Conservation (phyloP, 106 monocot genomes). For the Chionographis japonica region DNA sequence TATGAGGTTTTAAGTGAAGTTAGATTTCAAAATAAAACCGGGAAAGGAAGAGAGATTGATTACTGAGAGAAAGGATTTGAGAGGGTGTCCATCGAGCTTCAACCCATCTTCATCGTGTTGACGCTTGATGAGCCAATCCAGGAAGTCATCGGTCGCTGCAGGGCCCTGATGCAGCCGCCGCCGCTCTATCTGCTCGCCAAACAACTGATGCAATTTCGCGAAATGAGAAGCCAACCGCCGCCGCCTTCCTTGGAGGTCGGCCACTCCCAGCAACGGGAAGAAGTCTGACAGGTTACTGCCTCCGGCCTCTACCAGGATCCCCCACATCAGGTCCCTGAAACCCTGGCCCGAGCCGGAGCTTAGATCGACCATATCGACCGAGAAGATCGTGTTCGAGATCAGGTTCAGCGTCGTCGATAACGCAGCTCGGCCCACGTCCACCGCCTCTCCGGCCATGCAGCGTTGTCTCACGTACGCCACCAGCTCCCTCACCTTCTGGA, state of each 20-base stretch:
- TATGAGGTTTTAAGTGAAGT: too few relatives aligned
- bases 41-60: too few relatives aligned
- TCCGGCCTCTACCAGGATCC: slow-evolving; percentile 8
- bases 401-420: slow-evolving; percentile 4
- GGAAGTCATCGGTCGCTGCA: slow-evolving; percentile 3
- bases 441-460: background rate
- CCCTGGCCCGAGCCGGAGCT: slow-evolving; percentile 11
- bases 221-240: slow-evolving; percentile 2
- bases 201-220: background rate
- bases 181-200: slow-evolving; percentile 8
- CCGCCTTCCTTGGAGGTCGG: slow-evolving; percentile 27
- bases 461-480: slow-evolving; percentile 2
- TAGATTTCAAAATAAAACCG: too few relatives aligned
- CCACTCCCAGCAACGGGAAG: slow-evolving; percentile 22
- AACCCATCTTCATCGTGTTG: background rate
- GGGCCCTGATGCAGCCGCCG: background rate
- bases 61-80: slow-evolving; percentile 8
- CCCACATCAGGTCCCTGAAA: slow-evolving; percentile 11
- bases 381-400: slow-evolving; percentile 10
- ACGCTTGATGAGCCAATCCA: slow-evolving; percentile 19
- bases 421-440: slow-evolving; percentile 17
- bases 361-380: slow-evolving; percentile 14
- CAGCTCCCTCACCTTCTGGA: slow-evolving; percentile 20
- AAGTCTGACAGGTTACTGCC: slow-evolving; percentile 26
- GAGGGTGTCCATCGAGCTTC: background rate